Evolutionary conservation across 306 rosid genomes (phyloP).

Genomic region (Urtica urens): DNA sequence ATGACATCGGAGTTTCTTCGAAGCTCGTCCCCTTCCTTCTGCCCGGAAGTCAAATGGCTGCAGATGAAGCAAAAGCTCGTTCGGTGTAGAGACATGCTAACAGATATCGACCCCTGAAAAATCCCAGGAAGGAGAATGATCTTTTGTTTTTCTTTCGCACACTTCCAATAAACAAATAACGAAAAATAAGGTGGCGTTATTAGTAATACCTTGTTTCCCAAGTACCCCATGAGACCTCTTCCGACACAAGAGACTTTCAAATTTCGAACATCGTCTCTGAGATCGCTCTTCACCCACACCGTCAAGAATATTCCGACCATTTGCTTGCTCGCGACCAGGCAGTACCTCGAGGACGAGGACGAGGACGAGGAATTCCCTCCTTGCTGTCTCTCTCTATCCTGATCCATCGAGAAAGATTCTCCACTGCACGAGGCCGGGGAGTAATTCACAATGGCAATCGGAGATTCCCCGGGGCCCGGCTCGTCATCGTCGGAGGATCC

Average conservation of each 20-base stretch:
- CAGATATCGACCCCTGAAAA: constrained; percentile 93
- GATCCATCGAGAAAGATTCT: constrained; percentile 50
- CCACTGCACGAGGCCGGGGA: constrained; percentile 58
- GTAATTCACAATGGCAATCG: constrained; percentile 29
- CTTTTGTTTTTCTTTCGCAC: neutral
- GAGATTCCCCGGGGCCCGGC: constrained; percentile 61
- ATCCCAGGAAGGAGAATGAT: constrained; percentile 24
- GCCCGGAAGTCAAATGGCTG: constrained; percentile 95
- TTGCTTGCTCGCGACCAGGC: constrained; percentile 92
- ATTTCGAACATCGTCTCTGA: constrained; percentile 61
- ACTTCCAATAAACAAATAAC: neutral
- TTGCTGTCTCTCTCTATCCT: constrained; percentile 60
- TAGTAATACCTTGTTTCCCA: constrained; percentile 79
- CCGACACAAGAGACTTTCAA: constrained; percentile 96
- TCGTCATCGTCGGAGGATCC: constrained; percentile 87
- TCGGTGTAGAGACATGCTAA: constrained; percentile 94
- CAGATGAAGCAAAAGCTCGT: constrained; percentile 98
- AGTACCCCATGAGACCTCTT: constrained; percentile 97
- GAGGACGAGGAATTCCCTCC: constrained; percentile 20
- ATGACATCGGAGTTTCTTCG: constrained; percentile 90
- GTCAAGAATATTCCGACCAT: constrained; percentile 95
- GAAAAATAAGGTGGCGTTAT: neutral
- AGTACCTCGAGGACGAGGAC: constrained; percentile 47
- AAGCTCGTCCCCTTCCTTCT: constrained; percentile 95
- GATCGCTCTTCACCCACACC: constrained; percentile 79